Conservation (phyloP, 2,329 filamentous ascomycete species). For the Ophiostoma piceae region DNA sequence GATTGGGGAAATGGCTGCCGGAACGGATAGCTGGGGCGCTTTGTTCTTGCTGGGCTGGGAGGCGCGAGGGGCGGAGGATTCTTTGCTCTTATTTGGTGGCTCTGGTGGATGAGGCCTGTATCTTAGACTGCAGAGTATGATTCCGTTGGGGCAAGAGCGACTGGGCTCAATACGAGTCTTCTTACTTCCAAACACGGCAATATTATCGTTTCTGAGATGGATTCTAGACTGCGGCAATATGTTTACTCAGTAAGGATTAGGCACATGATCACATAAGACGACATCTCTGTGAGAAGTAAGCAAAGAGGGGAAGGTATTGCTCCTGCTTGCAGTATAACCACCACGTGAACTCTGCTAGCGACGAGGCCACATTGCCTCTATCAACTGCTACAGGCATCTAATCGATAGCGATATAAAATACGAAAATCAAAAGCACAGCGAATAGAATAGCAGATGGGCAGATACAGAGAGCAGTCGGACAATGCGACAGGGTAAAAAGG, state of each 20-base stretch:
- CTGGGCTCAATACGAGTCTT: neutral
- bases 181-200: neutral
- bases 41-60: neutral
- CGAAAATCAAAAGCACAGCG: neutral
- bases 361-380: neutral
- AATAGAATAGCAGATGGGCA: neutral
- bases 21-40: neutral
- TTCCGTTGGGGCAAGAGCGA: neutral
- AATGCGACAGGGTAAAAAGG: neutral
- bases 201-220: neutral
- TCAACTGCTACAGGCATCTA: neutral
- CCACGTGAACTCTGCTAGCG: neutral
- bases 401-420: too few relatives aligned
- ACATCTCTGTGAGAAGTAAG: too few relatives aligned
- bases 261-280: neutral
- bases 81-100: too few relatives aligned
- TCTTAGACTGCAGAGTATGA: neutral
- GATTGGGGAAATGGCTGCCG: slow-evolving; percentile 11
- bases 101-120: too few relatives aligned
- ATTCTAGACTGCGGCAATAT: neutral
- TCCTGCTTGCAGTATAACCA: neutral
- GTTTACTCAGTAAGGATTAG: neutral
- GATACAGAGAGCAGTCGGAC: neutral
- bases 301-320: too few relatives aligned
- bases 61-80: neutral